A percentile compares a stretch with the other conserved stretches of the same genome.
These are phyloP conservation scores for Leccinum pachyderme DNA, from an alignment of 1,284 basidiomycete species.

Conservation along the genomic window DNA sequence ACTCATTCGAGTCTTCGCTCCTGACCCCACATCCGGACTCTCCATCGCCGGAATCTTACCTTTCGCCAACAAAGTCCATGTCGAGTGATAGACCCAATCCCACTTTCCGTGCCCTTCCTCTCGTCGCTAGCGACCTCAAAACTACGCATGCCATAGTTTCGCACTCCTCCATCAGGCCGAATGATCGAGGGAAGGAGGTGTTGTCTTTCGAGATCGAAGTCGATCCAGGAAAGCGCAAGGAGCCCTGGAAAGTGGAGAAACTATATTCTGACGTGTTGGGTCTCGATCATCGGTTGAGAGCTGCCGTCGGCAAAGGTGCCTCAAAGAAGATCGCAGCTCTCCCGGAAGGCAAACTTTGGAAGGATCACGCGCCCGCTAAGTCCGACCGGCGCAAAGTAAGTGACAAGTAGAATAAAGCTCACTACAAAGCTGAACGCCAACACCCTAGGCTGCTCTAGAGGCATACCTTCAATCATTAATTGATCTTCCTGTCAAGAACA, in stretches of 20 bases:
- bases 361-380: slow-evolving; percentile 94
- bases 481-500: slow-evolving; percentile 67
- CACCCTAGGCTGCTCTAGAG: slow-evolving; percentile 72
- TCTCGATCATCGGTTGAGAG: slow-evolving; percentile 71
- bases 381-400: slow-evolving; percentile 91
- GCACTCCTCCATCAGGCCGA: slow-evolving; percentile 77
- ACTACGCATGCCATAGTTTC: slow-evolving; percentile 61
- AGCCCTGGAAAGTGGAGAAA: slow-evolving; percentile 91
- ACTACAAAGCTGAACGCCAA: slow-evolving; percentile 10
- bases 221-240: slow-evolving; percentile 62
- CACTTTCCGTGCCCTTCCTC: slow-evolving; percentile 65
- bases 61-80: slow-evolving; percentile 22
- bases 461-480: slow-evolving; percentile 87
- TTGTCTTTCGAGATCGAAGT: slow-evolving; percentile 77
- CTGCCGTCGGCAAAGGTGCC: slow-evolving; percentile 65
- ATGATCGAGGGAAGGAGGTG: slow-evolving; percentile 85
- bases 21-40: slow-evolving; percentile 26
- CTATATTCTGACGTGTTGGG: slow-evolving; percentile 87
- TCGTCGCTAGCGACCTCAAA: slow-evolving; percentile 67
- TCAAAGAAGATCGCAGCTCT: slow-evolving; percentile 77
- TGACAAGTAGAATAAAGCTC: slow-evolving; percentile 6
- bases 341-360: slow-evolving; percentile 93
- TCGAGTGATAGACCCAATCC: slow-evolving; percentile 18
- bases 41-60: slow-evolving; percentile 32
- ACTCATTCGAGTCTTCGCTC: slow-evolving; percentile 24